Evolutionary conservation across 176 grass and related monocot species (phyloP), one percentile per base, ranked within the genome.

Genomic region (Hordeum vulgare): DNA sequence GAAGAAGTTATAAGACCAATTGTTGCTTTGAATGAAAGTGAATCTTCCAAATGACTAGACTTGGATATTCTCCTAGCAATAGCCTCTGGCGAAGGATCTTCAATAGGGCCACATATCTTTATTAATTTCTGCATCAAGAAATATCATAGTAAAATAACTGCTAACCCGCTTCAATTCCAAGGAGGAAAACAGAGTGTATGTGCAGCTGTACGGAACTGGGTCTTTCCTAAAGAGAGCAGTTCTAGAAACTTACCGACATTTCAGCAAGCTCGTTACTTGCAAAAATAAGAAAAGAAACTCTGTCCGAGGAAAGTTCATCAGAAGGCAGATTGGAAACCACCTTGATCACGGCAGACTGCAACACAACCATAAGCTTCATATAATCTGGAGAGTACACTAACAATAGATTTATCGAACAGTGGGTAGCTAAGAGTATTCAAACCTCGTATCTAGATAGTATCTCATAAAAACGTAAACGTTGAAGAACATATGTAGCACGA

Each of bases 371-470:
- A 79, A 85, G 70, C 25, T 49, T 86, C 26, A 66, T 68, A 69
- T 35, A 13, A 80, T 77, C 59, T 69, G 44, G 35, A 80, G 44
- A 69, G 53, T 80, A 83, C 56, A 88, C 35, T 44, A 34, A 75
- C 26, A 84, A 81, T 20, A 44, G 40, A 81, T 60, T 37, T 47
- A 85, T 29, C 17, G 59, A 21, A 79, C 71, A 13, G 18, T 31
- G 40, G 81, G 47, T 35, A 49, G 26, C 27, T 20, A 64, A 75
- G 33, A 65, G 35, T 28, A 67, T 66, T 39, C 77, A 57, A 76
- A 98, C 96, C 96, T 98, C 93, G 35, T 88, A 98, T 98, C 88
- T 95, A 33, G 90, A 89, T 77, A 91, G 69, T 87, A 91, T 91
- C 88, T 98, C 93, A 80, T 84, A 98, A 83, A 98, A 93, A 31